Evolutionary conservation across 257 asterid genomes (phyloP), one percentile per base, ranked within the genome.

Genomic region (Marsdenia floribunda): DNA sequence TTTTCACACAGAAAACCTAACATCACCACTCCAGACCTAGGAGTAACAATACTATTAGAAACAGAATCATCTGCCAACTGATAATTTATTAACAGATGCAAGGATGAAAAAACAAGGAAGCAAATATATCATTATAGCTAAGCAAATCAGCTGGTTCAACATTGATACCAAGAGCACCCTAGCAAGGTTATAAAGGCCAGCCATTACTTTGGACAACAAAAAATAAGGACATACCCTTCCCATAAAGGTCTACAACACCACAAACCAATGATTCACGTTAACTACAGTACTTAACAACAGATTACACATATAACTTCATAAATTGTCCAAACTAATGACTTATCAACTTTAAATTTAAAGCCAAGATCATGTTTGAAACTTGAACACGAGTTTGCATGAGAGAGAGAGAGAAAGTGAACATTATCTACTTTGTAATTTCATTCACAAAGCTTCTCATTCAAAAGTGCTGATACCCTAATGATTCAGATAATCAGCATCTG

Each of bases 141-240:
- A 76, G 69, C 98, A 97, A 88, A 29, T 94, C 91, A 69, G 88
- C 95, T 69, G 85, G 88, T 77, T 94, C 93, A 40, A 90, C 75
- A 71, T 74, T 83, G 84, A 93, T 81, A 67, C 90, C 95, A 65
- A 91, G 79, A 93, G 87, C 88, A 79, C 87, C 76, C 83, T 88
- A 74, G 90, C 95, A 69, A 94, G 97, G 80, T 82, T 87, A 83
- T 92, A 94, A 71, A 94, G 97, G 69, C 97, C 98, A 81, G 90
- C 95, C 98, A 92, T 90, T 64, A 95, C 97, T 86, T 88, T 92
- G 37, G 97, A 98, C 84, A 95, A 82, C 71, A 98, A 90, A 80
- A 95, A 95, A 89, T 92, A 95, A 50, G 99, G 99, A 22, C 99
- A 90, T 80, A 95, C 73, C 88, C 99, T 87, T 95, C 99, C 99